phyloP scores from a whole-genome alignment of 2,329 filamentous ascomycete species.

The Westerdykella aurantiaca region DNA sequence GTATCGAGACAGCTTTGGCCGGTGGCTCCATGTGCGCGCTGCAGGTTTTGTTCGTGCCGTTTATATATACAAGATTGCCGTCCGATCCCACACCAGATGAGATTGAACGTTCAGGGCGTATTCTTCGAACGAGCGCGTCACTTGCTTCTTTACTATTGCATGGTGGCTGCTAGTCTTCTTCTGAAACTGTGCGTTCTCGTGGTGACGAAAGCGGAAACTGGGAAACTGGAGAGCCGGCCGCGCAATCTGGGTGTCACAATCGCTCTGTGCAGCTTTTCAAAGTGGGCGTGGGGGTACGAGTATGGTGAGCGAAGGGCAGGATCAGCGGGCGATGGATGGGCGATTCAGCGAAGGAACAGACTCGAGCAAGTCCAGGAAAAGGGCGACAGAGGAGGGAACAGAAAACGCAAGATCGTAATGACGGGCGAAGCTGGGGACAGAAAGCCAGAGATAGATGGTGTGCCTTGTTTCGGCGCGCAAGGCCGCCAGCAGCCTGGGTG shows the following conservation, averaged over 20 bases:
- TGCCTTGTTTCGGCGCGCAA: background rate
- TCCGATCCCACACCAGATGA: no score
- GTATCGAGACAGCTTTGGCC: slow-evolving; percentile 14
- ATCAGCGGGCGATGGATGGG: slow-evolving; percentile 2
- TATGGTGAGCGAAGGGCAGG: background rate
- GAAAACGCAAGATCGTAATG: background rate
- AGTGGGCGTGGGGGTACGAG: background rate
- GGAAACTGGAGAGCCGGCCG: no score
- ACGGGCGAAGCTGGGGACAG: no score
- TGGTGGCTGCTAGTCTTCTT: no score
- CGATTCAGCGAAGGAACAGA: slow-evolving; percentile 13
- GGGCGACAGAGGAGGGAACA: background rate
- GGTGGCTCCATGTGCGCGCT: slow-evolving; percentile 16
- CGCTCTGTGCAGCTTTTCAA: background rate
- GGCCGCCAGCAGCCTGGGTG: background rate
- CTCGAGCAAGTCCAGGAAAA: slow-evolving; percentile 2
- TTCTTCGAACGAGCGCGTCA: no score
- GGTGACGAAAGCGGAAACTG: no score
- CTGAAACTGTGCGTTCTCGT: no score
- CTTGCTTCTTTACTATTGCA: no score
- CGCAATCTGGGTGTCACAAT: background rate
- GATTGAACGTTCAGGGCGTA: no score
- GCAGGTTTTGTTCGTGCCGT: background rate
- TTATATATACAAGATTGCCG: background rate
- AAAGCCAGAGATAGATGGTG: no score